These are phyloP conservation scores for Lepiota subincarnata DNA, from an alignment of 768 basidiomycete species.

Conservation along the genomic window DNA sequence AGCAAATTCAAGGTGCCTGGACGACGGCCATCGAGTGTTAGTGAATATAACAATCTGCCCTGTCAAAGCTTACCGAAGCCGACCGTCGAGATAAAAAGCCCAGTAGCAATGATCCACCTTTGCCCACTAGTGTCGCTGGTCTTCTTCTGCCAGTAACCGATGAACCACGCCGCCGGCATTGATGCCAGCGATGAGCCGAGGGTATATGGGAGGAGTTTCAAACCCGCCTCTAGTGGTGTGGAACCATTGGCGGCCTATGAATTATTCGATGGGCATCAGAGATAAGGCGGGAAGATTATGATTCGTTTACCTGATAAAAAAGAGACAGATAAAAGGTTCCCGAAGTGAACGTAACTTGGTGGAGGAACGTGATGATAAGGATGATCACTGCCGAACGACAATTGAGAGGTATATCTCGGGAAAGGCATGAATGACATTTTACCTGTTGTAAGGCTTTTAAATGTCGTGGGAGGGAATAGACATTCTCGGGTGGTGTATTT, in stretches of 20 bases:
- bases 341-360: conserved; percentile 79
- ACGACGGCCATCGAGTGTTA: conserved; percentile 17
- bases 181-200: conserved; percentile 82
- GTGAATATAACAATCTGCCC: conserved; percentile 9
- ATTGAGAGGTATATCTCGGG: conserved; percentile 15
- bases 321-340: conserved; percentile 85
- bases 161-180: conserved; percentile 83
- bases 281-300: conserved; percentile 8
- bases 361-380: conserved; percentile 69
- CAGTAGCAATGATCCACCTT: conserved; percentile 58
- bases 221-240: conserved; percentile 68
- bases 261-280: conserved; percentile 11
- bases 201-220: conserved; percentile 78
- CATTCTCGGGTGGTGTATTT: conserved; percentile 61
- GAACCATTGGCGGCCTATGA: conserved; percentile 64
- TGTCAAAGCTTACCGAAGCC: conserved; percentile 62
- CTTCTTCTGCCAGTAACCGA: conserved; percentile 59
- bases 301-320: conserved; percentile 69
- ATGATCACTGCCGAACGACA: conserved; percentile 46
- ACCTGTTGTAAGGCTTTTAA: conserved; percentile 61
- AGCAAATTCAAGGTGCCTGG: conserved; percentile 67
- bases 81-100: conserved; percentile 59
- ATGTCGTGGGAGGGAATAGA: conserved; percentile 63
- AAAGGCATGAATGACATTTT: conserved; percentile 19
- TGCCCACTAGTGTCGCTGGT: conserved; percentile 58